These are phyloP conservation scores for Coix lacrymajobi DNA, from an alignment of 176 grass and related monocot species.

Conservation along the genomic window DNA sequence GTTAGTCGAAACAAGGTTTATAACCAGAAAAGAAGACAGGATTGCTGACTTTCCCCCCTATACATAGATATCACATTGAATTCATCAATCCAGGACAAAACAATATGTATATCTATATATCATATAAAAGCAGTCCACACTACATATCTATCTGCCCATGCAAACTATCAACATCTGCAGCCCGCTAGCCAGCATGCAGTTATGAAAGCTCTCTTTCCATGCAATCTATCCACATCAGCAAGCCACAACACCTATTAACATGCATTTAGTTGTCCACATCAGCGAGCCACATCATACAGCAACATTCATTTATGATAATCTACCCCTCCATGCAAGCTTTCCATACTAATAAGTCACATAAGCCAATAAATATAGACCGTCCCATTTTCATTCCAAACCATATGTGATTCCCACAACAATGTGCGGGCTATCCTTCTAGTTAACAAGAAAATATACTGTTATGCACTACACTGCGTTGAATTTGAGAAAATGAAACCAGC, in stretches of 20 bases:
- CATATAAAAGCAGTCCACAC: background rate
- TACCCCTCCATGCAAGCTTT: background rate
- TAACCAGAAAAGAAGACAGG: background rate
- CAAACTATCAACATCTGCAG: background rate
- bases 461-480: background rate
- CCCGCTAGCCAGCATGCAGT: background rate
- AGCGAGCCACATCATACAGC: background rate
- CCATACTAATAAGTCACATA: background rate
- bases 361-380: background rate
- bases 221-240: background rate
- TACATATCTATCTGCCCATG: background rate
- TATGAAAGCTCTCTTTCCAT: background rate
- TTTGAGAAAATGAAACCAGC: constrained; percentile 15
- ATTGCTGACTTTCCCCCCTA: background rate
- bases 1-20: constrained; percentile 25
- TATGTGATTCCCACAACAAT: background rate
- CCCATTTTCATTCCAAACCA: background rate
- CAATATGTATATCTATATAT: background rate
- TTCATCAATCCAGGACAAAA: background rate
- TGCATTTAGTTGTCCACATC: background rate
- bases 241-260: background rate
- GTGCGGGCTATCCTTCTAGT: background rate
- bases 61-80: background rate
- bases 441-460: background rate
- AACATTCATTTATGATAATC: background rate